Evolutionary conservation across 2,329 filamentous ascomycete genomes (phyloP).

Genomic region (Ceratocystis colombiana): DNA sequence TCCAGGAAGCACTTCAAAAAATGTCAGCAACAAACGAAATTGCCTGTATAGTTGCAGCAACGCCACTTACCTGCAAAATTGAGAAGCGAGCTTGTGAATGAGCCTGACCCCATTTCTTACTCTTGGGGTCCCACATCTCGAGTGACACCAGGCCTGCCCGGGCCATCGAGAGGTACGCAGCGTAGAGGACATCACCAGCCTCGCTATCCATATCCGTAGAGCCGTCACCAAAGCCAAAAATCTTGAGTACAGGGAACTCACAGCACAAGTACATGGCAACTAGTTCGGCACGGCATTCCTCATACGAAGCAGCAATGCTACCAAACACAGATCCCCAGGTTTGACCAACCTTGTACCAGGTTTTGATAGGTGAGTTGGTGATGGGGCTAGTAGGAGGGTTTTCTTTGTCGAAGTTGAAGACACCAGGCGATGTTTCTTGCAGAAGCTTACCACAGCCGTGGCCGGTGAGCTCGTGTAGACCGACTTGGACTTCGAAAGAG

Average conservation of each 20-base stretch:
- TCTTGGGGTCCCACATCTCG: constrained; percentile 91
- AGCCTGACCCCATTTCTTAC: constrained; percentile 81
- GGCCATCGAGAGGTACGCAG: constrained; percentile 86
- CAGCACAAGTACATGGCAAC: constrained; percentile 87
- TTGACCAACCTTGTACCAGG: constrained; percentile 90
- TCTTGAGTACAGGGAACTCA: constrained; percentile 77
- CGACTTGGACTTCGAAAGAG: constrained; percentile 91
- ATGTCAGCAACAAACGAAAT: constrained; percentile 13
- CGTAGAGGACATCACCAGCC: constrained; percentile 79
- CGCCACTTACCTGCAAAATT: constrained; percentile 51
- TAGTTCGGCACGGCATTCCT: constrained; percentile 77
- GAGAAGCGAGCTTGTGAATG: constrained; percentile 88
- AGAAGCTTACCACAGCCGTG: constrained; percentile 91
- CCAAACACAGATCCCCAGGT: constrained; percentile 94
- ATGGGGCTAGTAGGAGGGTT: constrained; percentile 76
- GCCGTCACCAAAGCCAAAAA: constrained; percentile 85
- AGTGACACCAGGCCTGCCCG: constrained; percentile 79
- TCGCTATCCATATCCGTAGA: constrained; percentile 59
- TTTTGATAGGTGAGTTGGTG: constrained; percentile 61
- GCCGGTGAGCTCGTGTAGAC: constrained; percentile 75
- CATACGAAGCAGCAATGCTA: constrained; percentile 74
- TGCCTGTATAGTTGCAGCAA: not conserved
- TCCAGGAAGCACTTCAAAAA: constrained; percentile 58
- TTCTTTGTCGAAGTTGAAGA: constrained; percentile 77
- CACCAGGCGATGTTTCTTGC: constrained; percentile 72